phyloP scores from a whole-genome alignment of 177 flowering plant species.

The Vitis hybrid region DNA sequence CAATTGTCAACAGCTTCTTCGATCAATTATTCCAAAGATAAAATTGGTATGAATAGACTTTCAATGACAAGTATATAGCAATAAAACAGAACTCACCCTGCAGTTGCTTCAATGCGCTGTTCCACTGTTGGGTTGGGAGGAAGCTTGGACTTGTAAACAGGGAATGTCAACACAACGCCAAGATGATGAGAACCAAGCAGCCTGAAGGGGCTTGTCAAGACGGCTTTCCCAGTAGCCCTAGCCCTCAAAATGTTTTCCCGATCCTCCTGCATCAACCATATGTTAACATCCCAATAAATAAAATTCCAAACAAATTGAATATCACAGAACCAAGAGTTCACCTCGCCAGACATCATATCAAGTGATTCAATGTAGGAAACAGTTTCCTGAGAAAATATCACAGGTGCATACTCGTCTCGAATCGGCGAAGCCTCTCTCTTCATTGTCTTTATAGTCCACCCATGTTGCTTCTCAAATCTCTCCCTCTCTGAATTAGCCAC shows the following conservation, averaged over 20 bases:
- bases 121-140: constrained; percentile 56
- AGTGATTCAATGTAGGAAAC: constrained; percentile 75
- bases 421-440: constrained; percentile 71
- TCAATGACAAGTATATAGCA: background rate
- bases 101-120: constrained; percentile 71
- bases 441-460: constrained; percentile 90
- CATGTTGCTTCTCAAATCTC: constrained; percentile 72
- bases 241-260: constrained; percentile 87
- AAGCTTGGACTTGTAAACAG: constrained; percentile 76
- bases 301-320: background rate
- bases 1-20: no score
- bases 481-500: constrained; percentile 74
- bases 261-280: constrained; percentile 63
- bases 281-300: background rate
- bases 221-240: constrained; percentile 90
- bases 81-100: constrained; percentile 54
- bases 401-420: constrained; percentile 92
- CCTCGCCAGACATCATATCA: constrained; percentile 99
- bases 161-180: constrained; percentile 92
- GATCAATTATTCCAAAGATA: background rate
- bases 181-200: constrained; percentile 84
- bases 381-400: constrained; percentile 85
- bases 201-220: constrained; percentile 82
- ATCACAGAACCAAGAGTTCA: constrained; percentile 12
- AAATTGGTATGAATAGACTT: background rate